Conservation (phyloP, 345 rosid species). For the Viola odorata region DNA sequence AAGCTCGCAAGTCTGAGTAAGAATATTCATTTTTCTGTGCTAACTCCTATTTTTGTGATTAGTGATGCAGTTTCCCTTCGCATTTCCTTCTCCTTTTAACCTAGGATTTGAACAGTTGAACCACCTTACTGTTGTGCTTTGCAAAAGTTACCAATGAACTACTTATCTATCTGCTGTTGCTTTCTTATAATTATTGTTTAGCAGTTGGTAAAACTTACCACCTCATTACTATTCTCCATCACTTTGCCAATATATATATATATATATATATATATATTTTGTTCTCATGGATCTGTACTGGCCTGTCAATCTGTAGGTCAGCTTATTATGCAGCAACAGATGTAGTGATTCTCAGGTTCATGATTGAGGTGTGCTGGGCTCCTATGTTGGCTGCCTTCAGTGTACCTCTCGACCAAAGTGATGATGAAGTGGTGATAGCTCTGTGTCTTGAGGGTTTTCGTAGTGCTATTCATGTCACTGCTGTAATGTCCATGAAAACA, state of each 20-base stretch:
- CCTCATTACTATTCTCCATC: no score
- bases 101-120: no score
- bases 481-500: constrained; percentile 99
- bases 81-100: no score
- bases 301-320: constrained; percentile 68
- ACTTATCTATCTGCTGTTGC: no score
- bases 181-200: no score
- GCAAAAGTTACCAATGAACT: no score
- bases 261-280: no score
- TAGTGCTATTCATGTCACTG: constrained; percentile 86
- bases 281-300: constrained; percentile 24
- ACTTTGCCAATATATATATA: no score
- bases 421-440: constrained; percentile 74
- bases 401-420: constrained; percentile 98
- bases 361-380: constrained; percentile 99
- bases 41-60: background rate
- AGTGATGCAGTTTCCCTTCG: no score
- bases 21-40: constrained; percentile 27
- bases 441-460: constrained; percentile 96
- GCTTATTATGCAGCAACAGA: constrained; percentile 98
- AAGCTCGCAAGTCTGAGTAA: constrained; percentile 98
- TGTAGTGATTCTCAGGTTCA: constrained; percentile 90
- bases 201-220: no score
- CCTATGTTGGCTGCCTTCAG: constrained; percentile 99
- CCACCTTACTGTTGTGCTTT: no score